A percentile compares a stretch with the other conserved stretches of the same genome.
Conservation (phyloP, 768 basidiomycete species). For the Chiua virens region DNA sequence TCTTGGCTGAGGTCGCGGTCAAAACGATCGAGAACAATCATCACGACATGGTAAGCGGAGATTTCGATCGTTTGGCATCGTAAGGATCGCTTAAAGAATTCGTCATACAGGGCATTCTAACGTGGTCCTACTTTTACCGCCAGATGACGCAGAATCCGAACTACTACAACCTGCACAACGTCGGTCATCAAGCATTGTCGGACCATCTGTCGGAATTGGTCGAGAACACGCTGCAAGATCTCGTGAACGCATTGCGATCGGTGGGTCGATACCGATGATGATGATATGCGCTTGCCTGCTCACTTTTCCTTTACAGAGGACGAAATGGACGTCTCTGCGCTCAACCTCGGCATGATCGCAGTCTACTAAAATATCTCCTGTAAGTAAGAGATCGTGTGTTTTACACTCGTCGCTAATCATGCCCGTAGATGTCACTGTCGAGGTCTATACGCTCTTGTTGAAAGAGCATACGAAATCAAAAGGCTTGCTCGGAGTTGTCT, state of each 20-base stretch:
- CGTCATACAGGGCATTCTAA: conserved; percentile 81
- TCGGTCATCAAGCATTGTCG: conserved; percentile 92
- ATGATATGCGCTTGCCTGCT: neutral
- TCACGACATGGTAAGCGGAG: conserved; percentile 74
- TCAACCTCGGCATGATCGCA: conserved; percentile 98
- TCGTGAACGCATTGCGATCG: conserved; percentile 89
- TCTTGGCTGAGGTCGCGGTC: conserved; percentile 96
- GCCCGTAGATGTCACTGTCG: conserved; percentile 83
- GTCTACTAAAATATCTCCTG: conserved; percentile 95
- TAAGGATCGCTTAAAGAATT: neutral
- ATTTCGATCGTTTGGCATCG: neutral
- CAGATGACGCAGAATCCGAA: conserved; percentile 98
- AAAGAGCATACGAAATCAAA: conserved; percentile 97
- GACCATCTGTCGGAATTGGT: conserved; percentile 96
- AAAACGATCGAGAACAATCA: conserved; percentile 99
- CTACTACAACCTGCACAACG: conserved; percentile 92
- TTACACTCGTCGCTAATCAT: neutral
- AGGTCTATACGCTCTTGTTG: conserved; percentile 93
- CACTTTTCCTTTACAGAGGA: conserved; percentile 53
- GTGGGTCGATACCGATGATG: conserved; percentile 36
- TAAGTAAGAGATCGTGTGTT: conserved; percentile 35
- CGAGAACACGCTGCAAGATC: conserved; percentile 87
- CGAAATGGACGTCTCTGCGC: conserved; percentile 88
- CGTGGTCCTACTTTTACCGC: conserved; percentile 98
- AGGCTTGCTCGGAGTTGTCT: conserved; percentile 93